Evolutionary conservation across 768 basidiomycete species (phyloP), one percentile per base, ranked within the genome.

Genomic region (Collybiopsis confluens): DNA sequence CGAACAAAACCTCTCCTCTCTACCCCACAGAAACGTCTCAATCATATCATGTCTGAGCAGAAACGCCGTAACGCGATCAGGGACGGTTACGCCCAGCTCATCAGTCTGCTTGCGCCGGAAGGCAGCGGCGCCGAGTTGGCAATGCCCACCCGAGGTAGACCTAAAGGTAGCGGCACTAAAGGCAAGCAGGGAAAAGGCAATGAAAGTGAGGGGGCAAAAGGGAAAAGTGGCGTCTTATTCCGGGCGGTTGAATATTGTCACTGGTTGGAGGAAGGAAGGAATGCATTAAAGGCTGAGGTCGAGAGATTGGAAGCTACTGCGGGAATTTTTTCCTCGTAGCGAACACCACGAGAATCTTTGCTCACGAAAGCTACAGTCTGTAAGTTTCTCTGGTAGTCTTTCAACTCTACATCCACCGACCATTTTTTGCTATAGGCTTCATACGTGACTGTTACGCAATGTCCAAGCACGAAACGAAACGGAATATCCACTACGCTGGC

Each of bases 21-120:
- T 5, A 85, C 83, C 3, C 90, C 90, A 0, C 90, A 95, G 69
- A 92, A 93, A 63, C 81, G 92, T 11, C 80, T 91, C 15, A 93
- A 94, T 65, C 92, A 96, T 73, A 94, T 96, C 75, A 85, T 92
- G 81, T 92, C 90, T 6, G 93, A 96, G 66, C 92, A 96, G 70
- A 91, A 91, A 63, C 88, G 93, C 7, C 83, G 93, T 9, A 95
- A 95, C 62, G 89, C 90, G 47, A 96, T 96, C 60, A 85, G 90
- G 38, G 86, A 90, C 57, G 92, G 92, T 37, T 96, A 94, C 68
- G 84, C 90, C 1, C 90, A 92, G 64, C 72, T 96, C 38, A 92
- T 92, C 28, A 71, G 85, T 0, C 73, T 96, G 21, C 83, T 95
- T 51, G 83, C 90, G 7, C 88, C 90, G n/a, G 85, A 83, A 4